A percentile compares a stretch with the other conserved stretches of the same genome.
phyloP scores from a whole-genome alignment of 1,139 yeast species.

The Candida albicans region DNA sequence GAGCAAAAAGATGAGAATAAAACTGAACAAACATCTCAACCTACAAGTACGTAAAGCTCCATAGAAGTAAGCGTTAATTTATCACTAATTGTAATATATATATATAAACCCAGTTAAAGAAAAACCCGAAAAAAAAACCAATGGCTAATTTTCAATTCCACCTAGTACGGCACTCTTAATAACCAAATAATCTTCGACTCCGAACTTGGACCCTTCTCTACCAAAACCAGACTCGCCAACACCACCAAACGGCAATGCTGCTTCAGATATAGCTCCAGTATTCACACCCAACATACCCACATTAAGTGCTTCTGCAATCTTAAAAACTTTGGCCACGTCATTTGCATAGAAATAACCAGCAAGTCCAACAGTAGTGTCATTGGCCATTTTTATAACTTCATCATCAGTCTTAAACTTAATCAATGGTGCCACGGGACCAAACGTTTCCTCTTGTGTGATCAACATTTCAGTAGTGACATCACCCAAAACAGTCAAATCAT shows the following conservation, averaged over 20 bases:
- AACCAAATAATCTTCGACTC: slow-evolving; percentile 42
- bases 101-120: background rate
- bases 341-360: slow-evolving; percentile 47
- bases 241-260: slow-evolving; percentile 51
- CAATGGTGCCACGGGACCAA: slow-evolving; percentile 87
- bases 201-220: slow-evolving; percentile 48
- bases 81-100: background rate
- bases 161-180: slow-evolving; percentile 30
- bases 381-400: slow-evolving; percentile 69
- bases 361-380: slow-evolving; percentile 54
- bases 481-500: slow-evolving; percentile 70
- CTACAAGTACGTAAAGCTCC: too few species aligned
- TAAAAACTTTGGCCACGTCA: slow-evolving; percentile 54
- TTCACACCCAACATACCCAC: slow-evolving; percentile 52
- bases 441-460: slow-evolving; percentile 75
- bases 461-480: slow-evolving; percentile 64
- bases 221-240: slow-evolving; percentile 48
- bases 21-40: background rate
- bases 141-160: slow-evolving; percentile 12
- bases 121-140: background rate
- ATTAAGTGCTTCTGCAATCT: slow-evolving; percentile 43
- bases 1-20: background rate
- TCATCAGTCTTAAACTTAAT: slow-evolving; percentile 64
- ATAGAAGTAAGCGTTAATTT: background rate
- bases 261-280: slow-evolving; percentile 46